A percentile compares a stretch with the other conserved stretches of the same genome.
These are phyloP conservation scores for Atkinsonella texensis DNA, from an alignment of 2,329 filamentous ascomycete genomes.

Conservation along the genomic window DNA sequence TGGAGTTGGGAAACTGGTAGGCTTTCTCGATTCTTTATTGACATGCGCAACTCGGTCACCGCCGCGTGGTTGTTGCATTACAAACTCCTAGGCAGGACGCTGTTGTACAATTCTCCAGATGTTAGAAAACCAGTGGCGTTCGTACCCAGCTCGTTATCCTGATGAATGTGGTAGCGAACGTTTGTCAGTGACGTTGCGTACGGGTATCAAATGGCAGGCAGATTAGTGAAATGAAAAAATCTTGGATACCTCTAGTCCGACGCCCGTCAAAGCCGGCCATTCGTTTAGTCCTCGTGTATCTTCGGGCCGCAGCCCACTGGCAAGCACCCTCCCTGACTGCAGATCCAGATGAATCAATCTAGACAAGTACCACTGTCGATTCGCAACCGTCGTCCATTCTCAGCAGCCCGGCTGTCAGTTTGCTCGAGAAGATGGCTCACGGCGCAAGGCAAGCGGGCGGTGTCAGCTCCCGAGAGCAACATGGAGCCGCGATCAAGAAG, in stretches of 20 bases:
- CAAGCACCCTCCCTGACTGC: constrained; percentile 11
- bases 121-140: neutral
- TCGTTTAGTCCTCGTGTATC: constrained; percentile 18
- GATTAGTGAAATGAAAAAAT: neutral
- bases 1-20: neutral
- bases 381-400: constrained; percentile 19
- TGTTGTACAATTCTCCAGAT: neutral
- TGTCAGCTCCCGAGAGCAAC: constrained; percentile 21
- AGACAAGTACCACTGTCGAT: constrained; percentile 26
- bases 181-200: no score
- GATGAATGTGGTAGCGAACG: no score
- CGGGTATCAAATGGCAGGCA: neutral
- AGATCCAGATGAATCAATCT: no score
- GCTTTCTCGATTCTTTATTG: neutral
- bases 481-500: constrained; percentile 25
- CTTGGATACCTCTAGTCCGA: constrained; percentile 6
- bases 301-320: constrained; percentile 9
- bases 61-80: neutral
- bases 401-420: neutral
- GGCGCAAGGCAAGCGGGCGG: constrained; percentile 15
- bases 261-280: constrained; percentile 16
- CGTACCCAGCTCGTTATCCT: neutral
- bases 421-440: constrained; percentile 8
- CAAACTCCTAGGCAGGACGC: neutral
- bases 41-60: neutral